Evolutionary conservation across 2,329 filamentous ascomycete species (phyloP).

Genomic region (Coniosporium tulheliwenetii): DNA sequence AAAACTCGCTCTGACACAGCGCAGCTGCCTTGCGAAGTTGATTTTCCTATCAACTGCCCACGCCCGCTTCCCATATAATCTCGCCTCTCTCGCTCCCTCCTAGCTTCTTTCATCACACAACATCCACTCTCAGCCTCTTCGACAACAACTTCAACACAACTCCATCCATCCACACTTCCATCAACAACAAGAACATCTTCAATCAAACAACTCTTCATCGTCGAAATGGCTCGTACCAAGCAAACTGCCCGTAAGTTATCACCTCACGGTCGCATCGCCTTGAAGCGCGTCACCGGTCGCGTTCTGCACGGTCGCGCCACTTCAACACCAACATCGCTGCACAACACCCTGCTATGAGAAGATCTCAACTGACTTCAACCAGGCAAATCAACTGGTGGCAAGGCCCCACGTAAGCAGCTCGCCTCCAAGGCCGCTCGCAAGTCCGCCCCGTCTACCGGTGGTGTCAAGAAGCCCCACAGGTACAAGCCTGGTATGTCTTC

Average conservation of each 20-base stretch:
- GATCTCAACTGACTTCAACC: neutral
- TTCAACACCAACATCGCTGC: constrained; percentile 5
- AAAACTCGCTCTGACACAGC: no score
- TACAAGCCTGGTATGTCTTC: constrained; percentile 32
- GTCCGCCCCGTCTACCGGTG: constrained; percentile 86
- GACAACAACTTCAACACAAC: constrained; percentile 10
- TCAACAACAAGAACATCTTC: constrained; percentile 9
- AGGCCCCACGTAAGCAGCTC: constrained; percentile 81
- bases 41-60: constrained; percentile 1
- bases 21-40: no score
- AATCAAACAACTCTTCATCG: constrained; percentile 8
- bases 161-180: constrained; percentile 11
- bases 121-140: constrained; percentile 1
- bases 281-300: constrained; percentile 9
- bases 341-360: constrained; percentile 4
- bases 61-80: constrained; percentile 7
- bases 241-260: constrained; percentile 36
- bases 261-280: constrained; percentile 7
- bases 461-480: constrained; percentile 41
- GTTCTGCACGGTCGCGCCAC: constrained; percentile 5
- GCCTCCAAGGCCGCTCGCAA: constrained; percentile 99
- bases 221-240: constrained; percentile 37
- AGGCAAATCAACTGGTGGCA: constrained; percentile 55
- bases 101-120: no score
- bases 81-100: constrained; percentile 8